A percentile compares a stretch with the other conserved stretches of the same genome.
Evolutionary conservation across 306 rosid genomes (phyloP).

Genomic region (Prunus dulcis): DNA sequence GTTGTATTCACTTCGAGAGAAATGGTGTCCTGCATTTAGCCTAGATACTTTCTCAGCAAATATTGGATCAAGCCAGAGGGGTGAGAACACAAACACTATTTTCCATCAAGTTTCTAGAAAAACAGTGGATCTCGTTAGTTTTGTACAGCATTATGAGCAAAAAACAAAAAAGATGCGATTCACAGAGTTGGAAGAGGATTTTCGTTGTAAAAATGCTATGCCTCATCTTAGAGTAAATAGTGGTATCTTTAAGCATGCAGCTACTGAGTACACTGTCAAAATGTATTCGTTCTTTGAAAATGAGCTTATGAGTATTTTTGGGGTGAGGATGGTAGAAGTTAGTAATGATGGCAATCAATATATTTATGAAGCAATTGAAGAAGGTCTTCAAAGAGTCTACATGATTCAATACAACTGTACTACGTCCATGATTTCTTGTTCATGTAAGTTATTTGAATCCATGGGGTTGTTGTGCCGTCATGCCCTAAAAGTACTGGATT

Average conservation of each 20-base stretch:
- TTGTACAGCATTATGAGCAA: constrained; percentile 8
- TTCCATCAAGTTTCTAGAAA: constrained; percentile 10
- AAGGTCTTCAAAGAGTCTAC: constrained; percentile 2
- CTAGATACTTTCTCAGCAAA: constrained; percentile 9
- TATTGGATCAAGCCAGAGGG: constrained; percentile 3
- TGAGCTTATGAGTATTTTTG: constrained; percentile 16
- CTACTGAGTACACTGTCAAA: constrained; percentile 4
- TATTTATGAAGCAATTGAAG: constrained; percentile 11
- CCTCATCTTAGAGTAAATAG: not conserved
- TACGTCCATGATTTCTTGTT: constrained; percentile 2
- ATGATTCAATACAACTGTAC: constrained; percentile 10
- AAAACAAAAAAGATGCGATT: not conserved
- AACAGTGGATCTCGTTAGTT: not conserved
- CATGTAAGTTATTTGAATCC: constrained; percentile 21
- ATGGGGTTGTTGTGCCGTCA: constrained; percentile 26
- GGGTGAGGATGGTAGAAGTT: constrained; percentile 15
- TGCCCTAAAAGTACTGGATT: constrained; percentile 22
- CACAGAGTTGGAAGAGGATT: constrained; percentile 9
- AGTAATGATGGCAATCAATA: not conserved
- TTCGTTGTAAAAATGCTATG: not conserved
- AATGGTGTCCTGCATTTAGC: constrained; percentile 1
- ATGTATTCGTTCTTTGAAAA: constrained; percentile 10
- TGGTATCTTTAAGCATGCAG: constrained; percentile 17
- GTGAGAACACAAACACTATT: not conserved
- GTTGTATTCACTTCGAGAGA: constrained; percentile 2